Percentiles rank a stretch among this genome's conserved stretches.
phyloP scores from a whole-genome alignment of 495 filamentous ascomycete species.

The Aspergillus conjunctus region DNA sequence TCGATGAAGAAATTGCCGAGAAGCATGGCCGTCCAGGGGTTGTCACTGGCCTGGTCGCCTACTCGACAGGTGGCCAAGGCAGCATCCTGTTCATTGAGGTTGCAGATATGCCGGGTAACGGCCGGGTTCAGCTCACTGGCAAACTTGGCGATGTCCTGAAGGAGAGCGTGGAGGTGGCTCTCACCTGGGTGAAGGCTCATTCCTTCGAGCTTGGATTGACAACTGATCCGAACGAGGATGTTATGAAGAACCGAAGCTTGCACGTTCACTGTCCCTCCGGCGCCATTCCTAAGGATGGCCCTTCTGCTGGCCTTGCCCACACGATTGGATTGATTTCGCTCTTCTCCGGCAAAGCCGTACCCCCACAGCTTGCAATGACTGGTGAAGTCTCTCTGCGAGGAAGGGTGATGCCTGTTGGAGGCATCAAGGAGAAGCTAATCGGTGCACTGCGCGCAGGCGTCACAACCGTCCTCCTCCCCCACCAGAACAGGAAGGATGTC shows the following conservation, averaged over 20 bases:
- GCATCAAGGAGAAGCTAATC: constrained; percentile 99
- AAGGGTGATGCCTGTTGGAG: constrained; percentile 85
- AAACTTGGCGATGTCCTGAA: constrained; percentile 98
- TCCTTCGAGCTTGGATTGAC: constrained; percentile 89
- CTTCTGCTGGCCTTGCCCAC: constrained; percentile 88
- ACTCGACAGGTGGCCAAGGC: constrained; percentile 87
- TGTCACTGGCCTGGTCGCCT: constrained; percentile 97
- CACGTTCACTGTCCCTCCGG: constrained; percentile 97
- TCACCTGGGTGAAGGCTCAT: constrained; percentile 96
- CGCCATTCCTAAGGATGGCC: constrained; percentile 91
- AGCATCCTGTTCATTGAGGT: constrained; percentile 99
- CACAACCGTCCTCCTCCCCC: constrained; percentile 87
- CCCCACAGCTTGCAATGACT: constrained; percentile 95
- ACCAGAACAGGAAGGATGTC: constrained; percentile 88
- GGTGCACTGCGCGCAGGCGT: constrained; percentile 92
- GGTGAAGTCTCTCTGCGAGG: constrained; percentile 91
- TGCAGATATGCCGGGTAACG: constrained; percentile 92
- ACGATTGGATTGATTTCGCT: constrained; percentile 90
- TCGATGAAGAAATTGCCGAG: constrained; percentile 94
- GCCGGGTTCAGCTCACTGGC: constrained; percentile 93
- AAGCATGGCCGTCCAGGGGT: constrained; percentile 85
- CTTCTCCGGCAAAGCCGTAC: constrained; percentile 85
- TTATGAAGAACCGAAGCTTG: constrained; percentile 93
- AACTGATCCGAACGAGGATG: constrained; percentile 77
- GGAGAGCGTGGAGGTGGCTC: constrained; percentile 93